Conservation (phyloP, 2,329 filamentous ascomycete species). For the Trichophyton simii region DNA sequence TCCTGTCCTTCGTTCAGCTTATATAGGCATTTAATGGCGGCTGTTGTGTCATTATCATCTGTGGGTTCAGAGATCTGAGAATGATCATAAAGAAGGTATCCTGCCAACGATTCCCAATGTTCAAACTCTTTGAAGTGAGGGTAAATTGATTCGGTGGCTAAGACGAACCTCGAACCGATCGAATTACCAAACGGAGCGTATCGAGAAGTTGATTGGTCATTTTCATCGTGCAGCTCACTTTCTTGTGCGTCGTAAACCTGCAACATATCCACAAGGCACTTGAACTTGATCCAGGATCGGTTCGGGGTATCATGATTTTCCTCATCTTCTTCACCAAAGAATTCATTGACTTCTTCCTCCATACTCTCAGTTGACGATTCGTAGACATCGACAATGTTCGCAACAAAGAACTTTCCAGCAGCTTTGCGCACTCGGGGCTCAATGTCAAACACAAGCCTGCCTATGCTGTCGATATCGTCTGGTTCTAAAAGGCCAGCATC, state of each 20-base stretch:
- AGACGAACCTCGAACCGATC: conserved; percentile 67
- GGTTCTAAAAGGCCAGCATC: conserved; percentile 80
- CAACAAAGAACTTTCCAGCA: conserved; percentile 79
- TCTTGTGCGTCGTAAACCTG: conserved; percentile 64
- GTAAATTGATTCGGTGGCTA: conserved; percentile 76
- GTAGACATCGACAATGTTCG: conserved; percentile 71
- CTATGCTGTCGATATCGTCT: conserved; percentile 77
- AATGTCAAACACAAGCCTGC: conserved; percentile 76
- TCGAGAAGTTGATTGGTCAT: conserved; percentile 16
- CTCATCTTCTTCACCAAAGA: conserved; percentile 55
- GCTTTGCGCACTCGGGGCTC: conserved; percentile 77
- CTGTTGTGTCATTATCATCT: conserved; percentile 47
- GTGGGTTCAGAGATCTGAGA: conserved; percentile 47
- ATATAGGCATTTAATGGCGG: conserved; percentile 56
- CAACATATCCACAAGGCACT: conserved; percentile 75
- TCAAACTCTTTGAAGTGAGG: conserved; percentile 68
- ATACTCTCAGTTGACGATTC: conserved; percentile 71
- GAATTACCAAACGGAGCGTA: conserved; percentile 46
- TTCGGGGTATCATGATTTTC: conserved; percentile 63
- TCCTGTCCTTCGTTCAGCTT: conserved; percentile 68
- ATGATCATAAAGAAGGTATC: conserved; percentile 87
- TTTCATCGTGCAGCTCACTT: conserved; percentile 20
- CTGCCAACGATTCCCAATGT: conserved; percentile 78
- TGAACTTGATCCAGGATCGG: conserved; percentile 79
- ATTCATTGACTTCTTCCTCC: conserved; percentile 66